These are phyloP conservation scores for Starmerella lactis-condensi DNA, from an alignment of 805 yeast species.

Conservation along the genomic window DNA sequence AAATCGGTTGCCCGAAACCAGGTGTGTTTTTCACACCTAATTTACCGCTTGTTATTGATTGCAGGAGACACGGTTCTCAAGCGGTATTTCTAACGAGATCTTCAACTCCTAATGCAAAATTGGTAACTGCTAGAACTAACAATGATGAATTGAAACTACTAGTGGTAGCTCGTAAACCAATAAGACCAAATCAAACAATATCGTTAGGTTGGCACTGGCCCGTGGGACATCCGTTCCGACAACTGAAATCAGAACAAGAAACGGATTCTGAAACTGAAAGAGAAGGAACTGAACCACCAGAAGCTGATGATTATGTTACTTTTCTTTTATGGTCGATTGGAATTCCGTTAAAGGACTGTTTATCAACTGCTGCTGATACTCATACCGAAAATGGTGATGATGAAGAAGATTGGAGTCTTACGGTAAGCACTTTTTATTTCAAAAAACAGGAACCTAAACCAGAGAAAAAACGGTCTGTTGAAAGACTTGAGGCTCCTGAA, in stretches of 20 bases:
- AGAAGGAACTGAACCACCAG: background rate
- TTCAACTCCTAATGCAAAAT: conserved; percentile 57
- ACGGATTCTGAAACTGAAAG: background rate
- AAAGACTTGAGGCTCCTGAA: too few relatives aligned
- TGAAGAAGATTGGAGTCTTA: too few relatives aligned
- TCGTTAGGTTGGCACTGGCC: conserved; percentile 87
- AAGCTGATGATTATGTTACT: background rate
- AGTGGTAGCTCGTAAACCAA: conserved; percentile 36
- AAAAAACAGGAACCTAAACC: too few relatives aligned
- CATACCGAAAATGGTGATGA: conserved; percentile 1
- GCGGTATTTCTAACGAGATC: conserved; percentile 58
- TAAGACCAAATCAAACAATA: conserved; percentile 51
- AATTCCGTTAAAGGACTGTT: conserved; percentile 1
- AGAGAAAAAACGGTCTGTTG: too few relatives aligned
- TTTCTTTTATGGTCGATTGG: conserved; percentile 10
- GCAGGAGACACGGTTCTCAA: conserved; percentile 61
- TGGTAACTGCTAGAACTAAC: conserved; percentile 29
- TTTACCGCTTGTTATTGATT: conserved; percentile 54
- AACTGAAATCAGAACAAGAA: conserved; percentile 19
- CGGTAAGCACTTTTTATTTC: too few relatives aligned
- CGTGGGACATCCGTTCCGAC: conserved; percentile 48
- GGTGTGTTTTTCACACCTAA: conserved; percentile 35
- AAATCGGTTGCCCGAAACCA: conserved; percentile 52
- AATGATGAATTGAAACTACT: conserved; percentile 32
- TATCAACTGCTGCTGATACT: conserved; percentile 1